Base-by-base conservation (phyloP, 176 grass and related monocot genomes). In the Avena eriantha region DNA sequence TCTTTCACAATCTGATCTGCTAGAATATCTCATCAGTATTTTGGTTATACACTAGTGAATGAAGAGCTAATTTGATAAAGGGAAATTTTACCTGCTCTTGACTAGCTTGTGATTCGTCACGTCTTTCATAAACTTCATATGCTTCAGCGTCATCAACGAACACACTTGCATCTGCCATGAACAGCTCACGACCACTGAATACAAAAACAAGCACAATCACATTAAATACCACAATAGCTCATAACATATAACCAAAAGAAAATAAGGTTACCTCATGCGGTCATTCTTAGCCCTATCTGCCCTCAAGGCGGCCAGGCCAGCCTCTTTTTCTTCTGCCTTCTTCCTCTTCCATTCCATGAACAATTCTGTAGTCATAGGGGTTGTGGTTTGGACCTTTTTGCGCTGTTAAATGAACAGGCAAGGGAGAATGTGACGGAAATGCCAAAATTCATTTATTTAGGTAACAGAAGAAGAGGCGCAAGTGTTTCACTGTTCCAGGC, bases 71-170 rank as follows among this genome's bases (percentile, higher is more conserved):
- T 41, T 41, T 41, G 39, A 41, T 41, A 5, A 41, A 41, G 39
- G 36, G 39, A 69, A 71, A 50, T 69, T 74, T 86, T 92, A 99
- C 97, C 92, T 36, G 80, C 56, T 96, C 88, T 63, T 89, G 73
- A 15, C 78, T 85, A 77, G 79, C 80, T 19, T 88, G 76, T 79
- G 76, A 3, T 72, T 93, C 94, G 26, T 91, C 87, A 51, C 91
- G 81, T 88, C 97, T 99, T 66, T 97, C 87, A 60, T 99, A 99
- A 35, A 90, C 87, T 70, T 99, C 97, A 65, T 99, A 99, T 89
- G 97, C 97, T 89, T 97, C 97, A 51, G 83, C 97, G 84, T 99
- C 97, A 90, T 99, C 97, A 85, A 99, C 74, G 41, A 99, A 99
- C 80, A 94, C 88, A 69, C 97, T 99, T 81, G 97, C 85, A 87